phyloP scores from a whole-genome alignment of 257 asterid species.

The Plantago major region DNA sequence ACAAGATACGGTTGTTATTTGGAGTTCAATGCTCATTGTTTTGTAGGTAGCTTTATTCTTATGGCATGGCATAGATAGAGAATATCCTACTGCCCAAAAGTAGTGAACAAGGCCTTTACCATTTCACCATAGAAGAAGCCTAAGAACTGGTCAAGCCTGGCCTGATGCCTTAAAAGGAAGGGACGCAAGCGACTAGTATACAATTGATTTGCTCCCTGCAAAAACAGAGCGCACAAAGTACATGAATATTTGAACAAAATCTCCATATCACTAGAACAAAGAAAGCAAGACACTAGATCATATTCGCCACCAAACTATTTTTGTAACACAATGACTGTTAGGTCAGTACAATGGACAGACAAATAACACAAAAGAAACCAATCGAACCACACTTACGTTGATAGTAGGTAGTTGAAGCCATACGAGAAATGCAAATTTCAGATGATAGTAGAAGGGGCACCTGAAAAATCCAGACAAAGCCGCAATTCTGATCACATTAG shows the following conservation, averaged over 20 bases:
- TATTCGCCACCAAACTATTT: conserved; percentile 6
- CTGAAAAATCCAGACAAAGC: conserved; percentile 40
- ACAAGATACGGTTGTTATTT: background rate
- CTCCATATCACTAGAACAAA: conserved; percentile 6
- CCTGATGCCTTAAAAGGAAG: conserved; percentile 63
- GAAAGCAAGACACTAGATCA: background rate
- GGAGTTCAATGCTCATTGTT: too few species aligned
- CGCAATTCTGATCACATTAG: conserved; percentile 14
- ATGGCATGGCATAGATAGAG: background rate
- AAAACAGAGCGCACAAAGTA: conserved; percentile 18
- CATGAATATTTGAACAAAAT: conserved; percentile 12
- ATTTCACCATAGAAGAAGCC: conserved; percentile 52
- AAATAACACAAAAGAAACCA: conserved; percentile 10
- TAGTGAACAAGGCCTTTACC: conserved; percentile 38
- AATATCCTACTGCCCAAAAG: background rate
- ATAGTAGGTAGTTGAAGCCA: conserved; percentile 92
- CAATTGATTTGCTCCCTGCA: conserved; percentile 78
- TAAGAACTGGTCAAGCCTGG: conserved; percentile 58
- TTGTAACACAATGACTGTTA: background rate
- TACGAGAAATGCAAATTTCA: conserved; percentile 95
- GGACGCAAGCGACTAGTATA: conserved; percentile 68
- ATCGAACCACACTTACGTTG: conserved; percentile 49
- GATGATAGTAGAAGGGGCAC: conserved; percentile 81
- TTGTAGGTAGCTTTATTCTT: background rate
- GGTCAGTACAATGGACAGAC: background rate